Percentiles rank a stretch among this genome's conserved stretches.
phyloP scores from a whole-genome alignment of 2,329 filamentous ascomycete species.

The Talaromyces sp. region DNA sequence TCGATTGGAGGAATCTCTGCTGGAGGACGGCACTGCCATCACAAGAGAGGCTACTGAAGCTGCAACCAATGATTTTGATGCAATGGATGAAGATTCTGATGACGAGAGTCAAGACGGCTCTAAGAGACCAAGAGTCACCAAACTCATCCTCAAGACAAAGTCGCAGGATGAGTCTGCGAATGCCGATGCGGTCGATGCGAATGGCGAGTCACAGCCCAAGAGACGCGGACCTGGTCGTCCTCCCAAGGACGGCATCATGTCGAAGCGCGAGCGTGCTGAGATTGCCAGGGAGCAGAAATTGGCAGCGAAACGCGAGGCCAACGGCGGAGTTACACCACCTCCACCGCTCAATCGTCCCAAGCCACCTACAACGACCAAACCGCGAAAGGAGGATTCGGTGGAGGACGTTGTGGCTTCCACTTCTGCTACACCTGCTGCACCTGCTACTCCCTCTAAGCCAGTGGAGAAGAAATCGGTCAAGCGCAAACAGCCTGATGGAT shows the following conservation, averaged over 20 bases:
- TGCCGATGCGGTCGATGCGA: conserved; percentile 29
- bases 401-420: conserved; percentile 25
- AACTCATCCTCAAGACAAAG: conserved; percentile 19
- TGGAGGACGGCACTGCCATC: conserved; percentile 29
- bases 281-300: conserved; percentile 53
- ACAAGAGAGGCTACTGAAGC: conserved; percentile 34
- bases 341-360: conserved; percentile 32
- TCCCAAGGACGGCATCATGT: conserved; percentile 65
- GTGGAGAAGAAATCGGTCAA: conserved; percentile 48
- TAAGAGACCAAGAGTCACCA: conserved; percentile 23
- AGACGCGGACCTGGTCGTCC: conserved; percentile 58
- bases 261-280: conserved; percentile 58
- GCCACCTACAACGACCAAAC: conserved; percentile 20
- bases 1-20: conserved; percentile 41
- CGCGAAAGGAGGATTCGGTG: conserved; percentile 31
- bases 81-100: conserved; percentile 25
- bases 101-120: conserved; percentile 24
- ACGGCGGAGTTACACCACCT: conserved; percentile 45
- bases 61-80: conserved; percentile 8
- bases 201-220: conserved; percentile 37
- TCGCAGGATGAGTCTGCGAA: conserved; percentile 19
- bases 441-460: conserved; percentile 30
- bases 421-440: not conserved
- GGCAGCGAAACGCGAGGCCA: conserved; percentile 46
- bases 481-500: conserved; percentile 43